Percentiles rank a stretch among this genome's conserved stretches.
phyloP scores from a whole-genome alignment of 768 basidiomycete species.

The Xerocomus brunneocitrinus region DNA sequence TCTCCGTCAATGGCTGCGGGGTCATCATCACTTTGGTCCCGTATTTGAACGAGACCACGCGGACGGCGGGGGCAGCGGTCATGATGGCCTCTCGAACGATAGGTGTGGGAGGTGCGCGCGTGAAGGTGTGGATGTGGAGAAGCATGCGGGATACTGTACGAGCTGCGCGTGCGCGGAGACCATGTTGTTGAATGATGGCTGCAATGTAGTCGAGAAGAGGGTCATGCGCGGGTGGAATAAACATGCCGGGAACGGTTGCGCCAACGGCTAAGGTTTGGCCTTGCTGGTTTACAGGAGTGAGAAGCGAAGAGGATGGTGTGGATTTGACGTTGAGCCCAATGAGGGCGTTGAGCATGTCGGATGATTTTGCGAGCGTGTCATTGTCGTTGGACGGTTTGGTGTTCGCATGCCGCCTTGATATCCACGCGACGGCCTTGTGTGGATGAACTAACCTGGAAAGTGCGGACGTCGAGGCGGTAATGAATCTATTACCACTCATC shows the following conservation, averaged over 20 bases:
- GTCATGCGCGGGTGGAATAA: conserved; percentile 71
- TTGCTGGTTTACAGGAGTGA: not conserved
- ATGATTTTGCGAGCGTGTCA: conserved; percentile 20
- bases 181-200: conserved; percentile 56
- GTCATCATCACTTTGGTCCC: conserved; percentile 62
- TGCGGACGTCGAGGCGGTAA: not conserved
- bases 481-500: not conserved
- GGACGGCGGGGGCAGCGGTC: conserved; percentile 66
- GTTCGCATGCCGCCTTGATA: conserved; percentile 11
- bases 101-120: conserved; percentile 73
- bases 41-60: conserved; percentile 51
- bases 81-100: conserved; percentile 71
- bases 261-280: not conserved
- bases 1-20: conserved; percentile 73
- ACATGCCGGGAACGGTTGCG: conserved; percentile 26
- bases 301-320: not conserved
- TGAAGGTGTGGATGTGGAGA: conserved; percentile 67
- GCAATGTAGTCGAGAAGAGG: conserved; percentile 69
- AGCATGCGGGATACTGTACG: conserved; percentile 57
- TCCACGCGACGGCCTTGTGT: not conserved
- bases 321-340: conserved; percentile 13
- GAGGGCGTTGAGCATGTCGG: conserved; percentile 22
- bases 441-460: not conserved
- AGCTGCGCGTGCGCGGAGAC: conserved; percentile 58
- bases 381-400: conserved; percentile 20